Base-by-base conservation (phyloP, 2,329 filamentous ascomycete species). In the Talaromyces sp. region DNA sequence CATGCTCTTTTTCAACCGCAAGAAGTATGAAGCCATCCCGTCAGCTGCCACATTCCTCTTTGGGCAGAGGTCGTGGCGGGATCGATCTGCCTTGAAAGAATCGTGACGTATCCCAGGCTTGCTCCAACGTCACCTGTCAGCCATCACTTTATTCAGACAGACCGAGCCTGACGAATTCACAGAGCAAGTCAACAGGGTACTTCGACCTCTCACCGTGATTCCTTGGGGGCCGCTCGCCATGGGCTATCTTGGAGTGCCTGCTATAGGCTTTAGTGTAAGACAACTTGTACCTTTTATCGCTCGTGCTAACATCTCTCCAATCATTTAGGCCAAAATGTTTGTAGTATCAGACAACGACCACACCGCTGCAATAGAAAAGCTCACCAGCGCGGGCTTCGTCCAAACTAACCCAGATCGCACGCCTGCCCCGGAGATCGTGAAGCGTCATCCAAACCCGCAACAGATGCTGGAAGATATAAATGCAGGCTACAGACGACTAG, bases 341-440 rank as follows among this genome's bases (percentile, higher is more conserved):
- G 64, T 66, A 26, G 64, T 70, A 41, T 61, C 60, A 58, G 67
- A 69, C 57, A 19, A 68, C 10, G 62, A 69, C 56, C 65, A 66
- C 54, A 26, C 41, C 56, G 52, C 27, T 35, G 64, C 65, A 19
- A 63, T 63, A 60, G 24, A 67, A 62, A 68, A 60, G 56, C 62
- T 69, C 27, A 54, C 63, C 51, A 60, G 58, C 46, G 63, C 63
- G 21, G 66, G 66, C 59, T 69, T 69, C 55, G 26, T 14, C 54
- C 63, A 35, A 61, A 65, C 35, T 27, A 51, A 64, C 61, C 66
- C 65, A 21, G 63, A 67, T 63, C 68, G 67, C 56, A 56, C 29
- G 12, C 46, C 56, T 57, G n/a, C 46, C 26, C 56, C 46, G 12
- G 56, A 58, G 41, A 52, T 58, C 19, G 53, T 58, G 48, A 32